Base-by-base conservation (phyloP, 768 basidiomycete species). In the Omphalotus guepiniiformis region DNA sequence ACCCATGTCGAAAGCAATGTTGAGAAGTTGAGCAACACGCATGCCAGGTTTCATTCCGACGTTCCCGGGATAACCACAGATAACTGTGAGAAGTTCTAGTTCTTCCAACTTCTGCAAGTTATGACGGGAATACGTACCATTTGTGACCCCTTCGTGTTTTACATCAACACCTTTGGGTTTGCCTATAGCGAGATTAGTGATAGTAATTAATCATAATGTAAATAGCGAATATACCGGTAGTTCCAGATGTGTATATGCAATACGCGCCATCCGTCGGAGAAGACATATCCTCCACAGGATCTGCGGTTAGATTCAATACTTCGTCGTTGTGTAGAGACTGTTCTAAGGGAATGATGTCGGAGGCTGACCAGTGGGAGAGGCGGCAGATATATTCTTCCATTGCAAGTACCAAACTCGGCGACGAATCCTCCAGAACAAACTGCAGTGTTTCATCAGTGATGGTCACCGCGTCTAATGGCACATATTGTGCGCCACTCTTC, bases 1-100 rank as follows among this genome's bases (percentile, higher is more conserved):
- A 35, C 76, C 78, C 79, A 83, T 82, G 53, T 83, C 82, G 56
- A 82, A 83, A 3, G 80, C 75, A 36, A 83, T 74, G 52, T 82
- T 82, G 62, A 83, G 70, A 19, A 82, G 63, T 54, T 82, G 80
- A 6, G 79, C 72, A 18, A 82, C 78, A 9, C 76, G 71, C 25
- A 71, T 55, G 11, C 80, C 79, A 1, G 78, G 77, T n/a, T 59
- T 50, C 76, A 83, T 81, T 26, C 72, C 71, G 8, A 82, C 65
- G 52, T 77, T 80, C n/a, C 79, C 80, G 21, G 80, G 80, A 16
- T 66, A 46, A 6, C 65, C 55, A 47, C 67, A 68, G 3, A 78
- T 60, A 19, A 76, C 75, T 77, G 48, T 8, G 13, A 36, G 16
- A 15, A 16, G 21, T 6, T 39, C 12, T 18, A 8, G 13, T 30